Evolutionary conservation across 2,329 filamentous ascomycete genomes (phyloP), one percentile per base, ranked within the genome.

Genomic region (Monosporascus sp.): DNA sequence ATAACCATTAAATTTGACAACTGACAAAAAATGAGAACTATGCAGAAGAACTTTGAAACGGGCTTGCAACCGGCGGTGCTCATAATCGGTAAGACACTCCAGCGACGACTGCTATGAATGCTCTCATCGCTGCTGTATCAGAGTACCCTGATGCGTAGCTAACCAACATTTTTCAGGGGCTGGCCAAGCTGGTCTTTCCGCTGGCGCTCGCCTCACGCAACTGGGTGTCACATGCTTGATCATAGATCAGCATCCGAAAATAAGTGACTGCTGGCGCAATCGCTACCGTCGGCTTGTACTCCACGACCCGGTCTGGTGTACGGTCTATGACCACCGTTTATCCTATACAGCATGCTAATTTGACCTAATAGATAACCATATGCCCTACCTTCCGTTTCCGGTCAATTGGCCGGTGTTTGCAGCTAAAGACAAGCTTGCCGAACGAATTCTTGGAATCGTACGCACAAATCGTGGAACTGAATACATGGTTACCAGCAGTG

Each of bases 361-460:
- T n/a, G n/a, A n/a, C n/a, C n/a, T n/a, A n/a, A n/a, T n/a, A n/a
- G n/a, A n/a, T n/a, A n/a, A n/a, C 51, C 79, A 84, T 61, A 71
- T 87, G 72, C 82, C 86, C 0, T 89, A 87, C 64, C 60, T 89
- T 4, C 70, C 72, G 0, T 89, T 88, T 63, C 86, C 86, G 0
- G 63, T 76, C 0, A 77, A 78, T 50, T 89, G 86, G 86, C 86
- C 86, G 3, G 72, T 86, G 17, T 89, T 87, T 65, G 87, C 85
- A 0, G 84, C 85, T 5, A 89, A 88, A 63, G 85, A 89, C 66
- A 89, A 89, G 63, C 72, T 88, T 0, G 86, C n/a, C n/a, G n/a
- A n/a, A 76, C 1, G 82, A 87, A 44, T 89, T 82, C 70, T 84
- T 89, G 55, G 85, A 88, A 58, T 72, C 78, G 0, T 89, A 89